Conservation (phyloP, 352 stramenopile genomes). For the Saprolegnia parasitica region DNA sequence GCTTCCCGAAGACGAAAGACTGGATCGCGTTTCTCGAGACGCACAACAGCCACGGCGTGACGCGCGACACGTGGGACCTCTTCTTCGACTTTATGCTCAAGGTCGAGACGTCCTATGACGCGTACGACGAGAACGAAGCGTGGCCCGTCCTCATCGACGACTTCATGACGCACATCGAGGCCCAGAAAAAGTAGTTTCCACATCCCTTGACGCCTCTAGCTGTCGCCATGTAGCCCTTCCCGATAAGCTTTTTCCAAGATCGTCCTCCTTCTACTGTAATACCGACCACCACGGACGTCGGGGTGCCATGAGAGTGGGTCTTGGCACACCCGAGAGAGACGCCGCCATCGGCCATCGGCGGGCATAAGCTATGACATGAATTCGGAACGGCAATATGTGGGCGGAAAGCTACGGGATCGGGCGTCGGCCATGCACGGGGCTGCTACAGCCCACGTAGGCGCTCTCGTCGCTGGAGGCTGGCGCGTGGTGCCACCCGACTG, state of each 20-base stretch:
- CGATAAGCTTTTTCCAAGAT: too few species aligned
- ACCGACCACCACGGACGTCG: too few species aligned
- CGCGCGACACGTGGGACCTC: conserved; percentile 82
- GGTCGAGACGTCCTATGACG: conserved; percentile 66
- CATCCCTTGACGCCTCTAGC: not conserved
- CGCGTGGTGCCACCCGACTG: conserved; percentile 17
- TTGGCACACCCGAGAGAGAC: too few species aligned
- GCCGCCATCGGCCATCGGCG: too few species aligned
- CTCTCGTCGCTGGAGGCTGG: not conserved
- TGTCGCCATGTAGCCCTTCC: not conserved
- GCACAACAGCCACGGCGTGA: conserved; percentile 75
- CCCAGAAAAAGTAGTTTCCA: conserved; percentile 39
- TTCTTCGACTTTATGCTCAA: conserved; percentile 84
- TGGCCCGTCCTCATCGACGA: conserved; percentile 88
- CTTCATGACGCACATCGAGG: conserved; percentile 83
- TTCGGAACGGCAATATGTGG: too few species aligned
- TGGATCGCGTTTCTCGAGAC: conserved; percentile 77
- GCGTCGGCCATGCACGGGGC: not conserved
- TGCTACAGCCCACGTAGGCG: not conserved
- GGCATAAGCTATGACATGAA: too few species aligned
- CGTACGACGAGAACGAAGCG: conserved; percentile 87
- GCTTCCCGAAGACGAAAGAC: conserved; percentile 60
- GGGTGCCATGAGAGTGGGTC: too few species aligned
- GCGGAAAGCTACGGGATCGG: not conserved
- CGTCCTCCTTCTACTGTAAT: too few species aligned